A percentile compares a stretch with the other conserved stretches of the same genome.
phyloP scores from a whole-genome alignment of 106 monocot species.

The Apostasia ramifera region DNA sequence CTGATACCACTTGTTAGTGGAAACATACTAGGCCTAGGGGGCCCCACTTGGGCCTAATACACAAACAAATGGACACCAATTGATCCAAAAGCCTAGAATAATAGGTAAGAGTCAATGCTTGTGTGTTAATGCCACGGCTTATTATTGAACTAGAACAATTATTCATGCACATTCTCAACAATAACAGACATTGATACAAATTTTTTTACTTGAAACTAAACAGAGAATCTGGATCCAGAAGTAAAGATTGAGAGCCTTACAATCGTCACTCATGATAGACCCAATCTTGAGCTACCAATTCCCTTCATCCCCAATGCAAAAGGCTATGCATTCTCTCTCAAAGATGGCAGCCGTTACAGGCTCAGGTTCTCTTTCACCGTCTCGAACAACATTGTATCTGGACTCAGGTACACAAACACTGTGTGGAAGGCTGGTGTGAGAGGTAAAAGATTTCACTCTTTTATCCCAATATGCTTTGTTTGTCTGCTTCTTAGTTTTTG shows the following conservation, averaged over 20 bases:
- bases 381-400: slow-evolving; percentile 77
- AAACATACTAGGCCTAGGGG: too few species aligned
- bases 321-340: slow-evolving; percentile 64
- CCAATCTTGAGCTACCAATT: slow-evolving; percentile 55
- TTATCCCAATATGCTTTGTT: background rate
- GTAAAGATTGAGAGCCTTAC: slow-evolving; percentile 65
- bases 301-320: slow-evolving; percentile 60
- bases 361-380: slow-evolving; percentile 68
- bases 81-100: too few species aligned
- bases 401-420: slow-evolving; percentile 74
- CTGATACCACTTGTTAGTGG: too few species aligned
- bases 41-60: too few species aligned
- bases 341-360: slow-evolving; percentile 73
- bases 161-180: background rate
- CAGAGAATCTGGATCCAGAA: slow-evolving; percentile 74
- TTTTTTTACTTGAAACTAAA: background rate
- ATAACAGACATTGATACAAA: background rate
- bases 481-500: too few species aligned
- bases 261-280: slow-evolving; percentile 47
- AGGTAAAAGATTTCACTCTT: slow-evolving; percentile 31
- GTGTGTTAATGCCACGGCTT: too few species aligned
- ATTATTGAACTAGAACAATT: too few species aligned
- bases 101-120: too few species aligned
- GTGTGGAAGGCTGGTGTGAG: slow-evolving; percentile 87
- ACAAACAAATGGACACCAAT: too few species aligned